Evolutionary conservation across 257 asterid genomes (phyloP), one percentile per base, ranked within the genome.

Genomic region (Buddleja alternifolia): DNA sequence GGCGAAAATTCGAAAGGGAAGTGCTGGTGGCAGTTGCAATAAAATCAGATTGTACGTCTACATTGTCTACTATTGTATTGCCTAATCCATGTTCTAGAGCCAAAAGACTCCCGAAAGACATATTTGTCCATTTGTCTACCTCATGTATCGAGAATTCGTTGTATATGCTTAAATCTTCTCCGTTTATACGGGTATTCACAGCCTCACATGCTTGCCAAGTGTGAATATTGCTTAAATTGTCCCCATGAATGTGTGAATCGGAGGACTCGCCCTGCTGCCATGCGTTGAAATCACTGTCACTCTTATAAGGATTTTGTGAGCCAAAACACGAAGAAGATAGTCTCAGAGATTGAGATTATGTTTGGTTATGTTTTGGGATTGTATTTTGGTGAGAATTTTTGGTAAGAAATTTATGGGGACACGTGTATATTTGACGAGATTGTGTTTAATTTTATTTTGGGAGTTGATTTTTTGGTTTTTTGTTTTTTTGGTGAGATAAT

Each of bases 101-200:
- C 79, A 82, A 66, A 70, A 87, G 82, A 25, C 68, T 66, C 12
- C 66, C 67, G 21, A 79, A 83, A 2, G 92, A 75, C 64, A 76
- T 25, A 19, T 66, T 75, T 39, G 23, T 21, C 82, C 79, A 75
- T 7, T 37, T 65, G 50, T 70, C 81, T 14, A 63, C 53, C 6
- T 74, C 73, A 34, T 71, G 71, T 40, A 64, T 61, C 0, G 76
- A 51, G 46, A 75, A 37, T 39, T 61, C 62, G 63, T 73, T 58
- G 70, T 66, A 34, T n/a, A 23, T 19, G 45, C 56, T 34, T 15
- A 66, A 21, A 51, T 62, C 25, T 10, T 61, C 72, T 41, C 54
- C 79, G 3, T 25, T 34, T 1, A 75, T 56, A 16, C 36, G 63
- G 29, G 80, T 60, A 56, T 61, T 61, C 37, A 70, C 42, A 4